Base-by-base conservation (phyloP, 768 basidiomycete species). In the Termitomyces sp. region DNA sequence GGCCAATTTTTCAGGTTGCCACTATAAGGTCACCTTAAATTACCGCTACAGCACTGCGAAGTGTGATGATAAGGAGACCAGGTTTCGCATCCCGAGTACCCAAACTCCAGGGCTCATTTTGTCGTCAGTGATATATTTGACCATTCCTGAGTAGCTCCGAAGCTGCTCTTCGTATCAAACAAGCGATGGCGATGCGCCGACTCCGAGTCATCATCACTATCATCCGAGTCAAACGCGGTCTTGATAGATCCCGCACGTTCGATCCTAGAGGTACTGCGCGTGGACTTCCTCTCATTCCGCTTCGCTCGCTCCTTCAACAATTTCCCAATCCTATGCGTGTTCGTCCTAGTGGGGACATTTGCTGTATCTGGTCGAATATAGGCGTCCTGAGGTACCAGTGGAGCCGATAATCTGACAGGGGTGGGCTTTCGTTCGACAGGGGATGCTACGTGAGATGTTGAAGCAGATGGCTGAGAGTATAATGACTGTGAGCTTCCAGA, bases 231-330 rank as follows among this genome's bases (percentile, higher is more conserved):
- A 3, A n/a, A 4, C n/a, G 42, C 46, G 15, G 65, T 15, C 34
- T 38, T 55, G n/a, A 68, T 62, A 6, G 63, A 68, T 1, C 60
- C 67, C 25, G 53, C 43, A 10, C 63, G 61, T 52, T 68, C 67
- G 14, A 66, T 68, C 20, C 40, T 58, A 2, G 67, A 68, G 5
- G 63, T 46, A 2, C n/a, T 38, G 12, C 63, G 62, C 14, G 37
- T 49, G 29, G 52, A 42, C 36, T 55, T 57, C 38, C 59, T 60
- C 17, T 60, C 36, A 25, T 61, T 65, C 20, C 48, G 60, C 40
- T 65, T 63, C n/a, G 63, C 63, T 14, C 67, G 61, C 40, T 63
- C 51, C 34, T 60, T 66, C 31, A 68, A 52, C 46, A 68, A 36
- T 15, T 60, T 54, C 15, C 59, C 60, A 20, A 68, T 61, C 2